Base-by-base conservation (phyloP, 495 filamentous ascomycete genomes). In the Aspergillus campestris region DNA sequence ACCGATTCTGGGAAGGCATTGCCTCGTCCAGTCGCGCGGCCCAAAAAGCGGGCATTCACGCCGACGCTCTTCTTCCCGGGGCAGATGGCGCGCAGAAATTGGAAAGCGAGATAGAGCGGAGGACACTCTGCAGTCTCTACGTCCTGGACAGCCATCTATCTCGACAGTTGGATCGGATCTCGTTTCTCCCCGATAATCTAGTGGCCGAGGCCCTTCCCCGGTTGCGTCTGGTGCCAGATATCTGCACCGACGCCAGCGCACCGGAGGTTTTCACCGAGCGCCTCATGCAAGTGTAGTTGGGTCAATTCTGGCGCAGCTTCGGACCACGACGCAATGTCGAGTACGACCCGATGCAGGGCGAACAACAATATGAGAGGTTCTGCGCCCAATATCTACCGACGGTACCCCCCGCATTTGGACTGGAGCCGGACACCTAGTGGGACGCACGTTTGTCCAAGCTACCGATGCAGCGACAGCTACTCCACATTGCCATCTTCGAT, bases 41-140 rank as follows among this genome's bases (percentile, higher is more conserved):
- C 18, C 18, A 24, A 4, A 24, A 24, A 4, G 18, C 4, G 18
- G 18, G 18, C 18, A 24, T 24, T 24, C 18, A 24, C 18, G 18
- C 18, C 18, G 18, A 24, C 18, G 18, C 18, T 24, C 18, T 4
- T 4, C 18, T 36, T 6, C 15, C 28, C 15, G 15, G 13, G 37
- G 9, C 24, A 0, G 13, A 41, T 8, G 40, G 34, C 6, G 48
- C 31, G 12, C 34, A 38, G 31, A 50, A 49, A 9, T 12, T 61
- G 0, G 56, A 60, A 14, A 51, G 44, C 9, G 58, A 60, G 36
- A 56, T 60, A 47, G 14, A 45, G 14, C 46, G 50, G 4, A 43
- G 56, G 31, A 51, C 43, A 13, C 51, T 58, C 13, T 64, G 58
- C 45, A 61, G 46, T 34, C 56, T 64, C 12, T 61, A 60, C 36